These are phyloP conservation scores for Anethum foeniculum DNA, from an alignment of 140 eudicot species.

Conservation along the genomic window DNA sequence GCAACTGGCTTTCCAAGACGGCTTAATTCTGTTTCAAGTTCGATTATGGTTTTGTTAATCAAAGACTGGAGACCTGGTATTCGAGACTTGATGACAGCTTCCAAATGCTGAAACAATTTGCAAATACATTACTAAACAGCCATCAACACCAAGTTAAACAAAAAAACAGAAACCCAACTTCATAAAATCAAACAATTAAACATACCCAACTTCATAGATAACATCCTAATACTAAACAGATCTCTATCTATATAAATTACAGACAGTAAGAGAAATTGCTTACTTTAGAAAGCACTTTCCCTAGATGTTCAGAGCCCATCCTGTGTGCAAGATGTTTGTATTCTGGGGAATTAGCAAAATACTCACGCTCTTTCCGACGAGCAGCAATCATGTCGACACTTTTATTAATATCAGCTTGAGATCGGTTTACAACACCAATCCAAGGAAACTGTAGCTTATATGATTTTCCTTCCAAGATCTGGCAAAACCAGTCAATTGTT, in stretches of 20 bases:
- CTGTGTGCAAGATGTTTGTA: slow-evolving; percentile 73
- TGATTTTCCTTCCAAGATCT: slow-evolving; percentile 91
- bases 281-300: slow-evolving; percentile 86
- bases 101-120: slow-evolving; percentile 66
- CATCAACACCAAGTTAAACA: neutral
- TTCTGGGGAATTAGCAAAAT: slow-evolving; percentile 72
- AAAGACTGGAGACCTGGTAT: slow-evolving; percentile 98
- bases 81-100: slow-evolving; percentile 84
- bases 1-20: slow-evolving; percentile 96
- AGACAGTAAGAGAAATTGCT: neutral
- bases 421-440: slow-evolving; percentile 95
- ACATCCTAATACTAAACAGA: neutral
- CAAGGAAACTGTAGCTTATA: slow-evolving; percentile 92
- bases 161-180: slow-evolving; percentile 3
- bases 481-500: slow-evolving; percentile 1
- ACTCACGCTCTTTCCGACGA: slow-evolving; percentile 74
- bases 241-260: neutral
- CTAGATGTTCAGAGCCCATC: slow-evolving; percentile 94
- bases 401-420: slow-evolving; percentile 92
- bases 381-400: slow-evolving; percentile 96
- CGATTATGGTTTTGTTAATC: slow-evolving; percentile 81
- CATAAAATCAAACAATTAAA: neutral
- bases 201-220: neutral
- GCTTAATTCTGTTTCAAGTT: slow-evolving; percentile 83
- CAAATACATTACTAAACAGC: slow-evolving; percentile 7